These are phyloP conservation scores for Coemansia aciculifera DNA, from an alignment of 192 early-diverging fungal species.

Conservation along the genomic window DNA sequence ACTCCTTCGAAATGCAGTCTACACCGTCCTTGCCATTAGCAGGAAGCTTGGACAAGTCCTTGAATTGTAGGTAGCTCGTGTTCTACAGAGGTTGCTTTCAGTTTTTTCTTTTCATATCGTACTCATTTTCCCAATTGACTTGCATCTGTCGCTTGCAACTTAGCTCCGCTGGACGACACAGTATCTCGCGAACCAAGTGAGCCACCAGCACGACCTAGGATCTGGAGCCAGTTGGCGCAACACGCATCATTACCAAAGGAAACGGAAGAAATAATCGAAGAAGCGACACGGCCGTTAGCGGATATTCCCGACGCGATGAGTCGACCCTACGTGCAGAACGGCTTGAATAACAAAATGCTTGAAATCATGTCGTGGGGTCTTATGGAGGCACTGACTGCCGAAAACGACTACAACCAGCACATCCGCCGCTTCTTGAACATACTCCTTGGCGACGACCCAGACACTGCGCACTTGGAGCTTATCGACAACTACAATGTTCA, in stretches of 20 bases:
- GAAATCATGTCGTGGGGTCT: slow-evolving; percentile 51
- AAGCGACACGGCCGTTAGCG: slow-evolving; percentile 35
- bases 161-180: background rate
- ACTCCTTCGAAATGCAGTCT: background rate
- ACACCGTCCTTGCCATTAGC: background rate
- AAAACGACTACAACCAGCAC: slow-evolving; percentile 55
- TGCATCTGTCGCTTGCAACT: background rate
- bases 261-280: slow-evolving; percentile 44
- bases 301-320: slow-evolving; percentile 43
- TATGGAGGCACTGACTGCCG: slow-evolving; percentile 44
- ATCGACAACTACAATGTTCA: slow-evolving; percentile 38
- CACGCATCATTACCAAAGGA: slow-evolving; percentile 44
- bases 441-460: slow-evolving; percentile 48
- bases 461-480: slow-evolving; percentile 43
- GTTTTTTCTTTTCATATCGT: background rate
- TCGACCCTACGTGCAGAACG: slow-evolving; percentile 44
- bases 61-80: slow-evolving; percentile 1
- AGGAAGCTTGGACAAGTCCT: background rate
- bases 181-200: slow-evolving; percentile 1
- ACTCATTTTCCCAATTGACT: background rate
- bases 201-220: slow-evolving; percentile 10
- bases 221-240: slow-evolving; percentile 16
- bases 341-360: slow-evolving; percentile 45
- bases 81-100: background rate
- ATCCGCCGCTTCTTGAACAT: slow-evolving; percentile 53